Evolutionary conservation across 1,284 basidiomycete species (phyloP), one percentile per base, ranked within the genome.

Genomic region (Ustilago esculenta): DNA sequence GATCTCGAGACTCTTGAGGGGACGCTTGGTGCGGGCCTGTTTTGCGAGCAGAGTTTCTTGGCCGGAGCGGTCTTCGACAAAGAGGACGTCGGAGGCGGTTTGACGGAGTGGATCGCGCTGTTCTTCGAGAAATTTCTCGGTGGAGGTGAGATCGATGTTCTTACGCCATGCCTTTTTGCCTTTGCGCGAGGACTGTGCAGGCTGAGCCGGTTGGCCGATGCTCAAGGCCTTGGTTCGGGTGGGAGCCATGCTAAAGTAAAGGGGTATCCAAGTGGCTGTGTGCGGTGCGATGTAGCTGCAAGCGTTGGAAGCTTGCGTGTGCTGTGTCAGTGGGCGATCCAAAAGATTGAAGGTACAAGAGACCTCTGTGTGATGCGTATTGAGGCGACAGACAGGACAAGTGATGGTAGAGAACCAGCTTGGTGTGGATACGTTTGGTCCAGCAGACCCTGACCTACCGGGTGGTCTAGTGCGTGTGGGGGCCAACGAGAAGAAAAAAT

Each of bases 161-260:
- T 96, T 96, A 76, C 94, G 84, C 94, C 94, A 96, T 50, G 92
- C 89, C 59, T 88, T 88, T 83, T 95, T 96, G 44, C 92, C 91
- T 82, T 93, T 96, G 54, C 93, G 85, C 70, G 89, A 92, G 0
- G 87, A 83, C 80, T 94, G 92, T 11, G 84, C 85, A 42, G 85
- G 68, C 39, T 75, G 72, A 10, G 75, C 60, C 11, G 75, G 75
- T 36, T 54, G 45, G 24, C 68, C 68, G n/a, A 50, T 18, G 34
- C 39, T 37, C 14, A 52, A 55, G 30, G 51, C 34, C n/a, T 57
- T 61, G 36, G 54, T 54, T 18, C 58, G 49, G 11, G 58, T 57
- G n/a, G 58, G 53, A 12, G 65, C 41, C 65, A 68, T 68, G 24
- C 14, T 48, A n/a, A n/a, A n/a, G n/a, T n/a, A n/a, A n/a, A n/a